Evolutionary conservation across 192 early-diverging fungal species (phyloP).

Genomic region (Coemansia sp.): DNA sequence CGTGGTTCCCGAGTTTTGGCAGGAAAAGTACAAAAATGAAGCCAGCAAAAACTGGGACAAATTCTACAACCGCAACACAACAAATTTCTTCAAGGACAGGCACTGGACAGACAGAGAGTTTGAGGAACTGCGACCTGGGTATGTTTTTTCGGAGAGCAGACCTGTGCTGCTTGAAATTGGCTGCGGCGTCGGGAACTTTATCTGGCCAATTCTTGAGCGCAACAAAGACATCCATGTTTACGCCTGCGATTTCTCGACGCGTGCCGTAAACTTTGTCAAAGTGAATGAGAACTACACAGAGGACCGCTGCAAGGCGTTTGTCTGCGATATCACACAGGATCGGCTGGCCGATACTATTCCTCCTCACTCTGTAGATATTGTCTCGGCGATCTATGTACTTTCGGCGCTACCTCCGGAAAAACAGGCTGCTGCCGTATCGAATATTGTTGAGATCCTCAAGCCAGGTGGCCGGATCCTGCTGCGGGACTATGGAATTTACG

Average conservation of each 20-base stretch:
- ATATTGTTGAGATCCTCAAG: constrained; percentile 80
- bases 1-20: constrained; percentile 71
- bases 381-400: constrained; percentile 94
- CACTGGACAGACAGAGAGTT: constrained; percentile 96
- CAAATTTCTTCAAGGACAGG: constrained; percentile 95
- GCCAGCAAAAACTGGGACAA: constrained; percentile 79
- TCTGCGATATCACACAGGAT: constrained; percentile 88
- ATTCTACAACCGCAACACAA: constrained; percentile 82
- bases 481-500: constrained; percentile 97
- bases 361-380: constrained; percentile 82
- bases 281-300: constrained; percentile 71
- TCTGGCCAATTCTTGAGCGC: constrained; percentile 88
- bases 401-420: constrained; percentile 87
- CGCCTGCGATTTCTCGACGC: constrained; percentile 88
- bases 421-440: constrained; percentile 76
- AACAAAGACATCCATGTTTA: constrained; percentile 85
- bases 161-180: constrained; percentile 83
- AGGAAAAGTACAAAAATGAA: constrained; percentile 76
- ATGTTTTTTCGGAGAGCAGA: constrained; percentile 28
- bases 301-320: constrained; percentile 79
- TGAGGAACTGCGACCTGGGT: constrained; percentile 68
- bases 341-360: constrained; percentile 70
- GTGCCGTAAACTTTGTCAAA: constrained; percentile 92
- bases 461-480: constrained; percentile 90
- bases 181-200: constrained; percentile 96